Percentiles rank a stretch among this genome's conserved stretches.
Conservation (phyloP, 2,329 filamentous ascomycete species). For the Anthostomella pinea region DNA sequence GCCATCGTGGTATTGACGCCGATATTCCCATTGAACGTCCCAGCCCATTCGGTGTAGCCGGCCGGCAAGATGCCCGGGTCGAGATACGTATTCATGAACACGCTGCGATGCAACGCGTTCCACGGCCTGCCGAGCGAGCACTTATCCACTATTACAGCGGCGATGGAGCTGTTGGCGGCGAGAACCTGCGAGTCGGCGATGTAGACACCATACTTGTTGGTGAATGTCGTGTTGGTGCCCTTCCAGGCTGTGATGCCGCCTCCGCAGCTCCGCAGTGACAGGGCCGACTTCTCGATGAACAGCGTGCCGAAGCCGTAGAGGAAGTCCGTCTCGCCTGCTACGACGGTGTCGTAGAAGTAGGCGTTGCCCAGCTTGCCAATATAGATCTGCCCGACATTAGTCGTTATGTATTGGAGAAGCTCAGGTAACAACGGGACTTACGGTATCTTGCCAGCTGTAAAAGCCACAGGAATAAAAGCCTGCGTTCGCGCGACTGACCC, state of each 20-base stretch:
- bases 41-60: conserved; percentile 55
- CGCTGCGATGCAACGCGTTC: conserved; percentile 55
- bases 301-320: conserved; percentile 66
- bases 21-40: conserved; percentile 12
- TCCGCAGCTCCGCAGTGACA: conserved; percentile 58
- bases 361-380: conserved; percentile 64
- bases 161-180: conserved; percentile 51
- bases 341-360: conserved; percentile 58
- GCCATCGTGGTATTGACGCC: conserved; percentile 20
- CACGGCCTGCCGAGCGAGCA: conserved; percentile 63
- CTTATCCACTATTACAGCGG: conserved; percentile 34
- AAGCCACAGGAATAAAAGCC: conserved; percentile 66
- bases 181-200: conserved; percentile 53
- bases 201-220: conserved; percentile 66
- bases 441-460: conserved; percentile 67
- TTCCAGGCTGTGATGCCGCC: conserved; percentile 71
- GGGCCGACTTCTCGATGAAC: conserved; percentile 53
- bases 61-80: conserved; percentile 50
- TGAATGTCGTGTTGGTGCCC: conserved; percentile 60
- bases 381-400: conserved; percentile 45
- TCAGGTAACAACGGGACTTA: conserved; percentile 30
- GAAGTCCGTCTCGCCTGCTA: conserved; percentile 67
- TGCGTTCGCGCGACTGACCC: conserved; percentile 60
- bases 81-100: conserved; percentile 54
- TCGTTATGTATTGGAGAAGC: background rate